Percentiles rank a stretch among this genome's conserved stretches.
phyloP scores from a whole-genome alignment of 495 filamentous ascomycete genomes.

The Hypoxylon cercidicola region DNA sequence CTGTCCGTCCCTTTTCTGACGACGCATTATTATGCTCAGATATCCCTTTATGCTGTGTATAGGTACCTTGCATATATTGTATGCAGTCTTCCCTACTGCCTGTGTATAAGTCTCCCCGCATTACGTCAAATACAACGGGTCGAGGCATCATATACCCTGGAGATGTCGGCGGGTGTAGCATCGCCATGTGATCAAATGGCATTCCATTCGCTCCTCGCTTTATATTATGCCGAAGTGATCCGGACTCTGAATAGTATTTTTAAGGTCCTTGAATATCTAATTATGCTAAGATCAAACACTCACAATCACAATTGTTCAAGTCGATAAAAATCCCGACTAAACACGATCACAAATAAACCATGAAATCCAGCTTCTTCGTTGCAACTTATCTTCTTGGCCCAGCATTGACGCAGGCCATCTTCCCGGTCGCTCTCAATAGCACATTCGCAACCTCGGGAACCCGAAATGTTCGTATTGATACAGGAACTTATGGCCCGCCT shows the following conservation, averaged over 20 bases:
- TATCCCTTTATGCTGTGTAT: too few relatives aligned
- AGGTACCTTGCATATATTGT: background rate
- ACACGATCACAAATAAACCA: background rate
- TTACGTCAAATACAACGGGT: slow-evolving; percentile 7
- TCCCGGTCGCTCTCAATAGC: slow-evolving; percentile 12
- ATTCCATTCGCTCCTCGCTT: too few relatives aligned
- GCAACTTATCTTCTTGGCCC: background rate
- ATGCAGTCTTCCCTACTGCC: background rate
- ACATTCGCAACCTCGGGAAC: slow-evolving; percentile 5
- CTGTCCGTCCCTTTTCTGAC: slow-evolving; percentile 65
- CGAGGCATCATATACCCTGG: slow-evolving; percentile 8
- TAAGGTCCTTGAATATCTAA: too few relatives aligned
- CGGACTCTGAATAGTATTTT: too few relatives aligned
- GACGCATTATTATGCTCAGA: background rate
- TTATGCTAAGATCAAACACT: too few relatives aligned
- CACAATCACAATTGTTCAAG: too few relatives aligned
- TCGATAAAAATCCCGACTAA: background rate
- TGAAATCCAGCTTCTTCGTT: background rate
- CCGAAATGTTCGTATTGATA: slow-evolving; percentile 47
- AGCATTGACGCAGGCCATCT: slow-evolving; percentile 4
- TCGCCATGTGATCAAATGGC: too few relatives aligned
- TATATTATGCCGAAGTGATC: too few relatives aligned
- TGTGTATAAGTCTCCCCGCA: background rate
- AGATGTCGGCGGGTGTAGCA: background rate
- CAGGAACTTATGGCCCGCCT: slow-evolving; percentile 49